Base-by-base conservation (phyloP, 805 yeast genomes). In the Ogataea thermomethanolica region DNA sequence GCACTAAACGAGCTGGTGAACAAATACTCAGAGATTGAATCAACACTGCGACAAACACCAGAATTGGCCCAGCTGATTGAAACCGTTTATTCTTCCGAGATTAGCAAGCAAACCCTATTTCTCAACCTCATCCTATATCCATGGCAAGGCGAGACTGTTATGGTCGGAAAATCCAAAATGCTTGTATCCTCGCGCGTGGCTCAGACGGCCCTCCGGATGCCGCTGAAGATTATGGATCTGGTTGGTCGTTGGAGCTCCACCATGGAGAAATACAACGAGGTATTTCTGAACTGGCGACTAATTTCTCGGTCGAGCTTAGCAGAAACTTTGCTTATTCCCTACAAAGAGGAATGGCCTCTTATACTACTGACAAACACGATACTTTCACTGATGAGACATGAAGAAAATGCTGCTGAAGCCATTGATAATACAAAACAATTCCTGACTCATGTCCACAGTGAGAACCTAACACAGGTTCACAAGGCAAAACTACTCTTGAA, bases 141-240 rank as follows among this genome's bases (percentile, higher is more conserved):
- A 2, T 82, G 78, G 71, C 57, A 62, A 2, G 64, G 61, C 11
- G 37, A 65, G 10, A 51, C 51, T 17, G 66, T 73, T 3, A 45
- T 39, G 20, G 25, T 32, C 12, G 58, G 53, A 7, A 58, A 55
- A 29, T 55, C 58, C 29, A 50, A 46, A 8, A 50, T 46, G 5
- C 62, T 58, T 37, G 80, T 78, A 1, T 64, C 73, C 1, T 76
- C 71, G 32, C 51, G 73, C 26, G 70, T 84, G 7, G 59, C 85
- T 24, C 73, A 76, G 49, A 88, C 84, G 43, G 91, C 95, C 0
- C 58, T 90, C 25, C 81, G 84, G 54, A 70, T 77, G 41, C 78
- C 88, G 7, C 71, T 73, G 39, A 64, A 62, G 34, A 81, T 78
- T 32, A 76, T 77, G 12, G 80, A 73, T 2, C 61, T 66, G 12